Evolutionary conservation across 2,329 filamentous ascomycete species (phyloP), one percentile per base, ranked within the genome.

Genomic region (Pseudogymnoascus sp.): DNA sequence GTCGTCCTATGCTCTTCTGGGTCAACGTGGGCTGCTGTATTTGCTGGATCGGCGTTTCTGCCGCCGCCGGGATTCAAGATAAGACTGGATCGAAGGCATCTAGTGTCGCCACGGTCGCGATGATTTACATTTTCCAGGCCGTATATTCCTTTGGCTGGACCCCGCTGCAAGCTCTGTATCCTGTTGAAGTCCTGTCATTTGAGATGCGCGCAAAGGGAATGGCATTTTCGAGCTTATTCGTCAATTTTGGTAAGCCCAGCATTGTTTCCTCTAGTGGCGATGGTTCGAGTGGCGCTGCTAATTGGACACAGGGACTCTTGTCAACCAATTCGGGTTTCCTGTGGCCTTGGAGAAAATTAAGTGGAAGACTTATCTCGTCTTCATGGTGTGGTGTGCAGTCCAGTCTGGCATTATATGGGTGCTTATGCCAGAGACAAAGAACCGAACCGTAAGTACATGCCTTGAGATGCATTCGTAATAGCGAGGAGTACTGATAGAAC

Each of bases 201-300:
- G 80, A 83, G 69, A 81, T 80, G 67, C 77, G 81, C 61, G 81
- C 80, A 60, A 83, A 83, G 73, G 81, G 81, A 14, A 83, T 83
- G 79, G 81, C 79, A 2, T 78, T 83, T 67, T 78, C 70, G 69
- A 78, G 72, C 61, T 71, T 76, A 64, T 76, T 73, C 67, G 77
- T 76, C 68, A 78, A 78, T 64, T 73, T 76, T 45, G 78, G 76
- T 14, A 78, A 75, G 41, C n/a, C 12, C 14, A n/a, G 12, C 6
- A 25, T 49, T 12, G 12, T 49, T 49, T n/a, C 41, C 21, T 25
- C 6, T 25, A 25, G 12, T 49, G 21, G 12, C 9, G 9, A 6
- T 43, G 8, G 18, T 23, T 8, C 21, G 12, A 49, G 6, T 25
- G 6, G 21, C 11, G 8, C 4, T 49, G 21, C 21, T 49, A 49